A percentile compares a stretch with the other conserved stretches of the same genome.
These are phyloP conservation scores for Carex cristatella DNA, from an alignment of 176 grass and related monocot genomes.

Conservation along the genomic window DNA sequence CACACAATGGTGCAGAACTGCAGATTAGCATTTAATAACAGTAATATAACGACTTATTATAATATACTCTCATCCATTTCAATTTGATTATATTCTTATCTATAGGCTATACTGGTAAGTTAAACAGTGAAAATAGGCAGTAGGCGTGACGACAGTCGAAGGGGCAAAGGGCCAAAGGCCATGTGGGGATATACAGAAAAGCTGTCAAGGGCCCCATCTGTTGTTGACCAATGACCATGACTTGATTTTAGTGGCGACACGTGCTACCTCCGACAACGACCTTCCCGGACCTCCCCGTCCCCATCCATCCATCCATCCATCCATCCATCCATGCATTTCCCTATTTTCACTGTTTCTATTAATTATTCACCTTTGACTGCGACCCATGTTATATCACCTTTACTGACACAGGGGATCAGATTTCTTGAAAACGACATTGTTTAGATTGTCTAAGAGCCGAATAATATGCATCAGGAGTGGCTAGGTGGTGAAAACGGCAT, in stretches of 20 bases:
- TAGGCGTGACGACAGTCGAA: background rate
- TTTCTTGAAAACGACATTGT: background rate
- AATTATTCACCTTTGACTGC: background rate
- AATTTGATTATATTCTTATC: too few relatives aligned
- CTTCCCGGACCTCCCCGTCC: background rate
- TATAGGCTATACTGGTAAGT: too few relatives aligned
- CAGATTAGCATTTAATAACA: too few relatives aligned
- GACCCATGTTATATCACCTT: background rate
- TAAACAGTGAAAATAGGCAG: background rate
- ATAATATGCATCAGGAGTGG: too few relatives aligned
- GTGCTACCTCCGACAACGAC: background rate
- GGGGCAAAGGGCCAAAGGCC: background rate
- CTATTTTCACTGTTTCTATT: background rate
- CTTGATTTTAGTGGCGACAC: background rate
- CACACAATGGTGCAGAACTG: too few relatives aligned
- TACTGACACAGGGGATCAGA: background rate
- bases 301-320: background rate
- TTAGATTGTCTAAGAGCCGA: background rate
- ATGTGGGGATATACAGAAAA: background rate
- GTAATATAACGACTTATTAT: too few relatives aligned
- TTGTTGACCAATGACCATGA: background rate
- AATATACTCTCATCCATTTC: too few relatives aligned
- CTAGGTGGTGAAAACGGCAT: too few relatives aligned
- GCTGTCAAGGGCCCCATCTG: background rate
- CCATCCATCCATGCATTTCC: background rate